phyloP scores from a whole-genome alignment of 495 filamentous ascomycete genomes.

The Xylaria palmicola region DNA sequence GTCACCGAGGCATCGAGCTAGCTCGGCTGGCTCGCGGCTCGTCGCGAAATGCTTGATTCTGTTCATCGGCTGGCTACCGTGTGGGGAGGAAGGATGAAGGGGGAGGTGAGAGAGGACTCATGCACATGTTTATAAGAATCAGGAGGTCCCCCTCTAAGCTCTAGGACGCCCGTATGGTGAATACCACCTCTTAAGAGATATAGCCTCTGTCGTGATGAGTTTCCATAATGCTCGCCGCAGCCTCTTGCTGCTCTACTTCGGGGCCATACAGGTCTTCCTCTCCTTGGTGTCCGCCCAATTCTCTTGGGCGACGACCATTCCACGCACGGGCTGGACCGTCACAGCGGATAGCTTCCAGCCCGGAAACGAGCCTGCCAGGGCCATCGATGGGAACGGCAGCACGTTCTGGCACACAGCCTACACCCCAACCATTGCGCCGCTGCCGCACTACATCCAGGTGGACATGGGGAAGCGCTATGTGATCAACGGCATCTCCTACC shows the following conservation, averaged over 20 bases:
- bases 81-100: neutral
- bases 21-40: neutral
- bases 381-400: slow-evolving; percentile 26
- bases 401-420: slow-evolving; percentile 35
- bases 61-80: no score
- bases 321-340: slow-evolving; percentile 15
- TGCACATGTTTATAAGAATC: neutral
- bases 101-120: neutral
- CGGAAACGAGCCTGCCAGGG: slow-evolving; percentile 23
- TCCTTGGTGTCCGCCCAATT: slow-evolving; percentile 8
- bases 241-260: slow-evolving; percentile 8
- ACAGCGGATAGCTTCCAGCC: slow-evolving; percentile 29
- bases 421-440: slow-evolving; percentile 19
- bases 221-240: neutral
- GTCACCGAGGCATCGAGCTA: no score
- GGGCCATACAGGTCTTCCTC: neutral
- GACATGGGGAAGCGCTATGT: slow-evolving; percentile 32
- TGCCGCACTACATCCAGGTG: slow-evolving; percentile 33
- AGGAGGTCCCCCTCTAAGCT: neutral
- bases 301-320: slow-evolving; percentile 7
- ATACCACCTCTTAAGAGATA: neutral
- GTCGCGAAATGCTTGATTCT: neutral
- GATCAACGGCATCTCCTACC: slow-evolving; percentile 22
- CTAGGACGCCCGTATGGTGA: neutral
- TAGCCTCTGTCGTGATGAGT: neutral